A percentile compares a stretch with the other conserved stretches of the same genome.
These are phyloP conservation scores for Rhynchosporium secalis DNA, from an alignment of 2,329 filamentous ascomycete species.

Conservation along the genomic window DNA sequence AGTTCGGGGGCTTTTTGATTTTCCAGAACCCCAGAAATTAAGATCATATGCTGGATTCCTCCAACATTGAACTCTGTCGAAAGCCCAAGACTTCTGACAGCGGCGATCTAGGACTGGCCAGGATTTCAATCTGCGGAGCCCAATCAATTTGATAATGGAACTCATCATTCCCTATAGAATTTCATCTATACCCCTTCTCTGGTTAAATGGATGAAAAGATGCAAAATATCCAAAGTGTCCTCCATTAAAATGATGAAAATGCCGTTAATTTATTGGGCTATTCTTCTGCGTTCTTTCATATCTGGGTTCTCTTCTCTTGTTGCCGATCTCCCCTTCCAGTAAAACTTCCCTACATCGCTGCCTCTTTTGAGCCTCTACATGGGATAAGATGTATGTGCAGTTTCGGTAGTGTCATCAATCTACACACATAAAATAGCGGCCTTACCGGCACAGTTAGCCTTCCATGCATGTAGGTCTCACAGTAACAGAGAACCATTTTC, in stretches of 20 bases:
- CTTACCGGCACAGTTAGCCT: background rate
- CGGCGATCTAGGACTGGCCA: background rate
- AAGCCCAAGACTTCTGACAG: background rate
- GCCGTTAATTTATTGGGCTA: no score
- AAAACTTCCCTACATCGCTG: background rate
- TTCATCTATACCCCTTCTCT: background rate
- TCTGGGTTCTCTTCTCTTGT: constrained; percentile 1
- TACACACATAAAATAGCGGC: background rate
- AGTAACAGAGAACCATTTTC: background rate
- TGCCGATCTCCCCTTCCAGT: constrained; percentile 5
- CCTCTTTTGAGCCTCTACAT: constrained; percentile 1
- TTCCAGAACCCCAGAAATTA: background rate
- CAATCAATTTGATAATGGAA: background rate
- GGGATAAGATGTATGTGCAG: background rate
- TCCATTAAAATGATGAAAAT: background rate
- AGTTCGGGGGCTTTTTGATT: background rate
- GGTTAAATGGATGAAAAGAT: background rate
- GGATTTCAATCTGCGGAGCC: background rate
- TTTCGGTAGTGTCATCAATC: background rate
- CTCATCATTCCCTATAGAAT: background rate
- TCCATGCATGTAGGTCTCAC: constrained; percentile 1
- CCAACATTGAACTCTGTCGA: background rate
- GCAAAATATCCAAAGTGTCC: background rate
- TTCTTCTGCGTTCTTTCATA: background rate
- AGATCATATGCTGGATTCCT: background rate